phyloP scores from a whole-genome alignment of 371 early-diverging fungal species.

The Scutellospora calospora region DNA sequence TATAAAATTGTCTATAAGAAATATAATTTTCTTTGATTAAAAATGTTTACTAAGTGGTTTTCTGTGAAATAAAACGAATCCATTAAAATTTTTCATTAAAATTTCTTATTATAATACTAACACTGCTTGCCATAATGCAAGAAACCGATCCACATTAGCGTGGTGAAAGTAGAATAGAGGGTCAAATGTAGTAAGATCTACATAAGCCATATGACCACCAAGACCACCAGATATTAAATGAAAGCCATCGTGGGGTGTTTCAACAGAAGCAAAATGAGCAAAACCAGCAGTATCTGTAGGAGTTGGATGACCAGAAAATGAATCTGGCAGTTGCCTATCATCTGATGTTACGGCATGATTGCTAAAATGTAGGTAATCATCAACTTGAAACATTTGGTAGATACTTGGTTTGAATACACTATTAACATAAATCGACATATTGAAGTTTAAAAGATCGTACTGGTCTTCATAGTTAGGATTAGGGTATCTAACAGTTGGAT shows the following conservation, averaged over 20 bases:
- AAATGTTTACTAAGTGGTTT: too few species aligned
- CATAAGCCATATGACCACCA: conserved; percentile 4
- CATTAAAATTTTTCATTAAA: too few species aligned
- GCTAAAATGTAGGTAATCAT: background rate
- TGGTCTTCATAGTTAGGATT: too few species aligned
- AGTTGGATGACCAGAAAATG: background rate
- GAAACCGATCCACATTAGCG: background rate
- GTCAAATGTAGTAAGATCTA: background rate
- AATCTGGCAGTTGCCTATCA: background rate
- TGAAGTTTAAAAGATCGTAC: background rate
- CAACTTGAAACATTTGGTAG: background rate
- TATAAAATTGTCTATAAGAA: too few species aligned
- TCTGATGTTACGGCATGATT: background rate
- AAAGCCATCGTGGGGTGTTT: background rate
- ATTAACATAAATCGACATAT: background rate
- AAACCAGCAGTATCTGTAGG: background rate
- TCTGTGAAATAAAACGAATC: too few species aligned
- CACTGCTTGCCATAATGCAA: background rate
- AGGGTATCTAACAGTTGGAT: too few species aligned
- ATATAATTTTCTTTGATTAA: too few species aligned
- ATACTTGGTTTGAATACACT: background rate
- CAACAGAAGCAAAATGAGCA: background rate
- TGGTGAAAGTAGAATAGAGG: conserved; percentile 12
- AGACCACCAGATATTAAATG: background rate
- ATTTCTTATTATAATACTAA: too few species aligned